phyloP scores from a whole-genome alignment of 352 stramenopile species.

The Globisporangium megalacanthum region DNA sequence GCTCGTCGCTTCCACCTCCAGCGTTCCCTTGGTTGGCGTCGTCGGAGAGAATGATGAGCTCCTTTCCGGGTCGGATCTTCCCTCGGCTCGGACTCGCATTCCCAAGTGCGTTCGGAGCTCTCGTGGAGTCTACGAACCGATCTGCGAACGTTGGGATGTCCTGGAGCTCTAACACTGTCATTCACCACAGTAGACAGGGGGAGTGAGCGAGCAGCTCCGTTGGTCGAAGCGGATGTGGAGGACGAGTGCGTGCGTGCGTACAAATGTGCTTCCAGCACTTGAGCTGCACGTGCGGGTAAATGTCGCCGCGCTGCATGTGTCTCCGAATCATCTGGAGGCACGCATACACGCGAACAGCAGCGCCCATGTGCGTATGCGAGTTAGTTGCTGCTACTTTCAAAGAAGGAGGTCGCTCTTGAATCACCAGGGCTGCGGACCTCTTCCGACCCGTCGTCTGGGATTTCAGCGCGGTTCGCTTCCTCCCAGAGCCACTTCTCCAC shows the following conservation, averaged over 20 bases:
- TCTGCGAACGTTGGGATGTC: slow-evolving; percentile 48
- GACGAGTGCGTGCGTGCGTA: slow-evolving; percentile 13
- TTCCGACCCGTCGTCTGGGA: slow-evolving; percentile 67
- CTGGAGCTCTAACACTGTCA: slow-evolving; percentile 58
- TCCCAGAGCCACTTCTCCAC: slow-evolving; percentile 71
- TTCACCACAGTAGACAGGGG: not conserved
- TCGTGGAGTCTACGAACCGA: slow-evolving; percentile 8
- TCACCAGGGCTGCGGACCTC: slow-evolving; percentile 27
- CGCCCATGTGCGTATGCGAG: not conserved
- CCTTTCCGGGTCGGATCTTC: slow-evolving; percentile 71
- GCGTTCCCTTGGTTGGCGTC: slow-evolving; percentile 25
- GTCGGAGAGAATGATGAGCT: slow-evolving; percentile 66
- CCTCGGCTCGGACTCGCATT: slow-evolving; percentile 58
- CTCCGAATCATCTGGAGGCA: slow-evolving; percentile 50
- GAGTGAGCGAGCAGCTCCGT: not conserved
- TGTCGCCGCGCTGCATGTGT: slow-evolving; percentile 65
- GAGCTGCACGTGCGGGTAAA: slow-evolving; percentile 49
- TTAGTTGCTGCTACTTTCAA: not conserved
- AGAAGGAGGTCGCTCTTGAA: too few relatives aligned
- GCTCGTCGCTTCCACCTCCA: slow-evolving; percentile 14
- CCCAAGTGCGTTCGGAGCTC: slow-evolving; percentile 7
- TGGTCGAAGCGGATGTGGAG: not conserved
- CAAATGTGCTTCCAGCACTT: slow-evolving; percentile 80
- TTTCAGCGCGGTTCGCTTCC: slow-evolving; percentile 42
- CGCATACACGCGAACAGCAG: too few relatives aligned